Evolutionary conservation across 1,284 basidiomycete genomes (phyloP), one percentile per base, ranked within the genome.

Genomic region (Pholiota adiposa): DNA sequence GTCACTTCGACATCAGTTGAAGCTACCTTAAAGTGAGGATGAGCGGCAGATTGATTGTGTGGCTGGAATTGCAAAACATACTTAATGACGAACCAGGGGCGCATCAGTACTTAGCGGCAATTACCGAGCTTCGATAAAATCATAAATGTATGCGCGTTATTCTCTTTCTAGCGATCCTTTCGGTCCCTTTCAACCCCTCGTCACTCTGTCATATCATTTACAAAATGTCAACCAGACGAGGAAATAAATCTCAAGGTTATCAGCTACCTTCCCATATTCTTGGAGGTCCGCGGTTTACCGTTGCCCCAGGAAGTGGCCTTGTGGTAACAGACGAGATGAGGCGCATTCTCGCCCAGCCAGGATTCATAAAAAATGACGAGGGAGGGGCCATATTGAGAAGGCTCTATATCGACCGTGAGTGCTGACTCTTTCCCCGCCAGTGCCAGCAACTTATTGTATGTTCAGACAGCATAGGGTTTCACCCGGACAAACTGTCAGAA

Each of bases 271-370:
- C 21, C 6, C 36, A 19, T 43, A 43, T 53, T 43, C 34, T 53
- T 4, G 36, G 40, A 1, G 51, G 51, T 9, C 25, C 3, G 3
- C 36, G n/a, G 18, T 53, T 53, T 27, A 25, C 38, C 6, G 38
- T 53, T 27, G 18, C 23, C 12, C 51, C 51, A 12, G 36, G 40
- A 19, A 53, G 51, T 25, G 51, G 51, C 25, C 36, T 53, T 29
- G 23, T 41, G 9, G 51, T 53, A 31, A 38, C 51, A 25, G 51
- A 53, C n/a, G 51, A 53, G 38, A 53, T 53, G 51, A 53, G 19
- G 36, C 25, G 5, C 7, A 40, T 53, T 25, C 51, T 53, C 36
- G 34, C 51, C 25, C 36, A 41, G 21, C 51, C 51, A 29, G 36
- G 51, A 41, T 53, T 53, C 29, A 38, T 53, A 8, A 53, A 53